phyloP scores from a whole-genome alignment of 768 basidiomycete species.

The Lepiota venenata region DNA sequence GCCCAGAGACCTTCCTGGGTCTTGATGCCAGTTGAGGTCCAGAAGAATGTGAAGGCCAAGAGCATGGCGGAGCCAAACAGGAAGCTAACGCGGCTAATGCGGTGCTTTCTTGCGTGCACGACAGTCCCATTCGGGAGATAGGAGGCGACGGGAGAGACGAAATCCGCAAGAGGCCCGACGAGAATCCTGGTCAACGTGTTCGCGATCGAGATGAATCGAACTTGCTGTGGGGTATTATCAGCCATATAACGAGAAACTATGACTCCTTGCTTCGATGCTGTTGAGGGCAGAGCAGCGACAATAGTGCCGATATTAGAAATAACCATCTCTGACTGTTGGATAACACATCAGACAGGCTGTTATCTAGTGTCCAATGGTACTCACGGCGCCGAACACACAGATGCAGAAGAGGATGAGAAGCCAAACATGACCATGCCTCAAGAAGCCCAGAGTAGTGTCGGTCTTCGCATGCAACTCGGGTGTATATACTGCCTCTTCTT shows the following conservation, averaged over 20 bases:
- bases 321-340: constrained; percentile 68
- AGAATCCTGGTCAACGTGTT: constrained; percentile 72
- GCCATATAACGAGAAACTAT: constrained; percentile 12
- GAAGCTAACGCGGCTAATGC: constrained; percentile 62
- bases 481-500: not conserved
- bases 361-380: constrained; percentile 23
- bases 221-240: constrained; percentile 55
- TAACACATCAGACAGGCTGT: not conserved
- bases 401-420: constrained; percentile 48
- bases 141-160: constrained; percentile 59
- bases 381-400: constrained; percentile 64
- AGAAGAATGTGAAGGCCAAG: constrained; percentile 49
- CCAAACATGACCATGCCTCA: constrained; percentile 64
- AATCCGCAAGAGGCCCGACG: constrained; percentile 69
- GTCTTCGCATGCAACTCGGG: constrained; percentile 8
- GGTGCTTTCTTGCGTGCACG: constrained; percentile 42
- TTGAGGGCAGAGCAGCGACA: constrained; percentile 54
- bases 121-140: constrained; percentile 33
- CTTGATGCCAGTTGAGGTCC: constrained; percentile 47
- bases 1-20: constrained; percentile 58
- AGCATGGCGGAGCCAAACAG: constrained; percentile 45
- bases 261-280: constrained; percentile 14
- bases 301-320: constrained; percentile 82
- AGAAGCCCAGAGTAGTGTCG: constrained; percentile 35
- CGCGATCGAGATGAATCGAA: constrained; percentile 63